Conservation (phyloP, 1,139 yeast genomes). For the Hanseniaspora uvarum region DNA sequence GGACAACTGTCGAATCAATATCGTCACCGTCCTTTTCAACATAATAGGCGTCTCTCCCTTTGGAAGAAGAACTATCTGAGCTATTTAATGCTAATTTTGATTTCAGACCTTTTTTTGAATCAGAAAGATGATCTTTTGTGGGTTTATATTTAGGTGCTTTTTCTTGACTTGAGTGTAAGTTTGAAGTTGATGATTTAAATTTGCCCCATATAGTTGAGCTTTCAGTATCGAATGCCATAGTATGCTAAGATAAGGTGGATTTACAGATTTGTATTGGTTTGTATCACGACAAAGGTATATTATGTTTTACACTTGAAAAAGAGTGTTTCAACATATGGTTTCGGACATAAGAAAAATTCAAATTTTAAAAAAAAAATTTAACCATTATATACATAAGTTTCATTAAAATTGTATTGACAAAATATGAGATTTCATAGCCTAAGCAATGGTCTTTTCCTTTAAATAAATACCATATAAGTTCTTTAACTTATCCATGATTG, state of each 20-base stretch:
- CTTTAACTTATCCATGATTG: slow-evolving; percentile 83
- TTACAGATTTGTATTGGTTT: too few relatives aligned
- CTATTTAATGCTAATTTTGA: neutral
- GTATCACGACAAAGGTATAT: too few relatives aligned
- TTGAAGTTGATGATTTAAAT: slow-evolving; percentile 29
- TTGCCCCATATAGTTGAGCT: slow-evolving; percentile 28
- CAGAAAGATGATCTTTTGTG: slow-evolving; percentile 18
- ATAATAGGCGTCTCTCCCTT: slow-evolving; percentile 23
- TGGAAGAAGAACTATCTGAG: slow-evolving; percentile 11
- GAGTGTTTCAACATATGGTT: neutral
- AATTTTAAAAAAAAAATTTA: neutral
- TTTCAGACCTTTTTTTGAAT: neutral
- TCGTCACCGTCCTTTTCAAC: slow-evolving; percentile 35
- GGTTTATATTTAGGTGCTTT: slow-evolving; percentile 8
- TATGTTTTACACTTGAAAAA: too few relatives aligned
- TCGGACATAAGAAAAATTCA: neutral
- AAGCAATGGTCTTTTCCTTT: slow-evolving; percentile 64
- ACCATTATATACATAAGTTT: neutral
- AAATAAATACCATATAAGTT: slow-evolving; percentile 80
- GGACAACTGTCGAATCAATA: slow-evolving; percentile 32
- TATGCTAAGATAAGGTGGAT: neutral
- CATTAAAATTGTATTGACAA: neutral
- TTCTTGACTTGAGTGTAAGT: slow-evolving; percentile 23
- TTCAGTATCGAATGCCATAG: neutral
- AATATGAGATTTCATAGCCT: slow-evolving; percentile 1